Evolutionary conservation across 352 stramenopile genomes (phyloP).

Genomic region (Globisporangium orthogonon): DNA sequence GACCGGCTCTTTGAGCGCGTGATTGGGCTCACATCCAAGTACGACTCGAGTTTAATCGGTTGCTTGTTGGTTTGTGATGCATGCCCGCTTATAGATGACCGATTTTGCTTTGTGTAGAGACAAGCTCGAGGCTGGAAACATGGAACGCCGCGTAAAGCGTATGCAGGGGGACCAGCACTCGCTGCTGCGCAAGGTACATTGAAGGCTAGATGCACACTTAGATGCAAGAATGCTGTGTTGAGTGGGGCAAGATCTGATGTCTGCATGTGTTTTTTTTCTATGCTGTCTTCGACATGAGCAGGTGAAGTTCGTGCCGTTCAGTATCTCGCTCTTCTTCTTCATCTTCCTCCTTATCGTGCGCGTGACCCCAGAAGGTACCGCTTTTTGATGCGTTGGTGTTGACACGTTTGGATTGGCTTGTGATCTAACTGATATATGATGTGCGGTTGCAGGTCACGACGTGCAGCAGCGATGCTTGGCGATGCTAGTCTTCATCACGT

Average conservation of each 20-base stretch:
- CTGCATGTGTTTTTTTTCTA: neutral
- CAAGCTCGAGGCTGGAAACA: slow-evolving; percentile 85
- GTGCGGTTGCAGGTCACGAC: slow-evolving; percentile 38
- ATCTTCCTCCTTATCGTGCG: slow-evolving; percentile 65
- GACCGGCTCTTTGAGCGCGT: slow-evolving; percentile 74
- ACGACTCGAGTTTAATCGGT: slow-evolving; percentile 12
- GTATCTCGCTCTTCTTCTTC: slow-evolving; percentile 69
- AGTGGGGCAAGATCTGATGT: neutral
- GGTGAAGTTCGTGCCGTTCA: slow-evolving; percentile 78
- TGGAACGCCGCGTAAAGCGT: slow-evolving; percentile 75
- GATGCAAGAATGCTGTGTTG: too few species aligned
- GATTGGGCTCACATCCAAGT: slow-evolving; percentile 76
- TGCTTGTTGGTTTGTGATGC: neutral
- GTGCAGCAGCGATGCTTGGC: slow-evolving; percentile 82
- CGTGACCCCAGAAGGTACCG: slow-evolving; percentile 63
- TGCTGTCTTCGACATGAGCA: slow-evolving; percentile 4
- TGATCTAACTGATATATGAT: neutral
- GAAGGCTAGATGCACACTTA: neutral
- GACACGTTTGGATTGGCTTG: too few species aligned
- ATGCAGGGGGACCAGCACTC: slow-evolving; percentile 83
- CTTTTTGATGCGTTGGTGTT: neutral
- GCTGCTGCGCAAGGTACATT: slow-evolving; percentile 64
- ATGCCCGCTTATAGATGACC: neutral
- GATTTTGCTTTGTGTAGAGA: slow-evolving; percentile 24
- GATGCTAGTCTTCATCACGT: slow-evolving; percentile 88